Conservation (phyloP, 441 rosid genomes). For the Gossypium armourianum region DNA sequence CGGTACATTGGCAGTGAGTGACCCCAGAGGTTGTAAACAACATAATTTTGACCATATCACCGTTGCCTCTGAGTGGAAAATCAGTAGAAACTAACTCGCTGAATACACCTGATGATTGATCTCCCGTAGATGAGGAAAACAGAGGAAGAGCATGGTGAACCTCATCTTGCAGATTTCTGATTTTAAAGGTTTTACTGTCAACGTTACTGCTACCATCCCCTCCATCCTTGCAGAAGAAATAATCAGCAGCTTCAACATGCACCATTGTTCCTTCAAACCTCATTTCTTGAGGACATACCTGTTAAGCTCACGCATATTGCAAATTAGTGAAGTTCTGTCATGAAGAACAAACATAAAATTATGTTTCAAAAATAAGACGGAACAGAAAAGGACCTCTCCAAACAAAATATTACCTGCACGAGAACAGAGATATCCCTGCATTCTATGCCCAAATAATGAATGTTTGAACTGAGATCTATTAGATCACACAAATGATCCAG, state of each 20-base stretch:
- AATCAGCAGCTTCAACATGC: slow-evolving; percentile 57
- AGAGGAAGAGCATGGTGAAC: slow-evolving; percentile 62
- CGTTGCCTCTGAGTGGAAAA: slow-evolving; percentile 29
- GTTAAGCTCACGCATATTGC: slow-evolving; percentile 38
- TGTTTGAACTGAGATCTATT: slow-evolving; percentile 23
- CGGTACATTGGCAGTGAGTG: slow-evolving; percentile 37
- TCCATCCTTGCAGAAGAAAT: slow-evolving; percentile 24
- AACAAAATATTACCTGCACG: slow-evolving; percentile 57
- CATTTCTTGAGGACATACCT: slow-evolving; percentile 66
- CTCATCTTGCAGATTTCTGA: slow-evolving; percentile 51
- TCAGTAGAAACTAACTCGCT: slow-evolving; percentile 28
- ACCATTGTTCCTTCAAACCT: slow-evolving; percentile 58
- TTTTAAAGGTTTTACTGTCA: slow-evolving; percentile 22
- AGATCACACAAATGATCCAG: slow-evolving; percentile 20
- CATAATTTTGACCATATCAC: slow-evolving; percentile 40
- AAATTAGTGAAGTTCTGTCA: slow-evolving; percentile 22
- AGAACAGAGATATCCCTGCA: slow-evolving; percentile 44
- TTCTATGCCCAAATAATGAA: slow-evolving; percentile 63
- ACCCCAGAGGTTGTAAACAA: slow-evolving; percentile 57
- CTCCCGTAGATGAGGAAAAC: slow-evolving; percentile 27
- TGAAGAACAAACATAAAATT: slow-evolving; percentile 9
- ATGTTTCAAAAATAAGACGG: slow-evolving; percentile 4
- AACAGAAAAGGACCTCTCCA: slow-evolving; percentile 15
- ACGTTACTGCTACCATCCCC: slow-evolving; percentile 21
- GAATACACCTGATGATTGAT: slow-evolving; percentile 27